A percentile compares a stretch with the other conserved stretches of the same genome.
Evolutionary conservation across 768 basidiomycete genomes (phyloP).

Genomic region (Rhodosporidiobolus odoratus): DNA sequence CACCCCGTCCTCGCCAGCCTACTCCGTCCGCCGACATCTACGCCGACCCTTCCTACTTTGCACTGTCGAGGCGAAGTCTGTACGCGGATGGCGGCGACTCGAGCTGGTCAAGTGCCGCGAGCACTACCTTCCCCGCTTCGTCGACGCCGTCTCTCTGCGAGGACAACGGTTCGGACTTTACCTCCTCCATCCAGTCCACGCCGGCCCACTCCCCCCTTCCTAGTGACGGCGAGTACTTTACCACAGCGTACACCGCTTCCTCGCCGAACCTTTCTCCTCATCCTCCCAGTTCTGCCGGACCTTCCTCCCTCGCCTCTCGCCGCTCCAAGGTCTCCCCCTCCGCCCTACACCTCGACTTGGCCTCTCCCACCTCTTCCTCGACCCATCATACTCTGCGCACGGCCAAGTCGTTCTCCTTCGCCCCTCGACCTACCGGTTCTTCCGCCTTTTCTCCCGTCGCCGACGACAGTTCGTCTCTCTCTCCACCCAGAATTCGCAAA

Average conservation of each 20-base stretch:
- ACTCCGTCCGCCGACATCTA: not conserved
- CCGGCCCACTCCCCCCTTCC: not conserved
- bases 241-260: not conserved
- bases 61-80: not conserved
- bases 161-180: not conserved
- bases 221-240: not conserved
- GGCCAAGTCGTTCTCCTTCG: not conserved
- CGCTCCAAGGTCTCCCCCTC: not conserved
- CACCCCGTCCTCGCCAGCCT: not conserved
- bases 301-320: not conserved
- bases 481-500: not conserved
- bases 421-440: not conserved
- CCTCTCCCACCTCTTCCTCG: not conserved
- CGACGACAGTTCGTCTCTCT: not conserved
- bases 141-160: conserved; percentile 2
- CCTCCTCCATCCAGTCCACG: not conserved
- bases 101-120: not conserved
- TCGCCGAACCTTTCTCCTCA: not conserved
- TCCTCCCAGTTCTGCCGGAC: not conserved
- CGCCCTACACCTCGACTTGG: not conserved
- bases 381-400: not conserved
- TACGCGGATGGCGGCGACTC: conserved; percentile 6
- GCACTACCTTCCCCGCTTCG: not conserved
- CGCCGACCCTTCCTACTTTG: conserved; percentile 21
- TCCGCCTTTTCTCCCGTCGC: not conserved